Conservation (phyloP, 78 protist genomes). For the Dictyostelium brefeldianum region DNA sequence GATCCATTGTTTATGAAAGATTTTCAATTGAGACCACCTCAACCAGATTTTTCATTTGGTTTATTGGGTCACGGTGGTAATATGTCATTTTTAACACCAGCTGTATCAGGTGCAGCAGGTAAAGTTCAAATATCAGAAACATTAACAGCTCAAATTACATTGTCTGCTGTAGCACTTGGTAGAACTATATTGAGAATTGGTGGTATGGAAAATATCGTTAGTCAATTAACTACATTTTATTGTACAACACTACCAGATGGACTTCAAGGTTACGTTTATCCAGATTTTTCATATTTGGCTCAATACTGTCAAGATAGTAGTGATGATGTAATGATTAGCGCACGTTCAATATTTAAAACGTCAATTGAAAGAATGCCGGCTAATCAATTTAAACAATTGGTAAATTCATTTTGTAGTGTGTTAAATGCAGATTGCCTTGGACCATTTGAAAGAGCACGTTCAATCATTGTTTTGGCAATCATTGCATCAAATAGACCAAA, state of each 20-base stretch:
- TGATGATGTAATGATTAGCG: slow-evolving; percentile 68
- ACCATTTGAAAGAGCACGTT: slow-evolving; percentile 44
- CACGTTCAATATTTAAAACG: slow-evolving; percentile 49
- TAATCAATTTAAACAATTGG: slow-evolving; percentile 18
- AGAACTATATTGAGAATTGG: slow-evolving; percentile 52
- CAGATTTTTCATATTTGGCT: slow-evolving; percentile 59
- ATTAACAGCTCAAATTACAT: slow-evolving; percentile 62
- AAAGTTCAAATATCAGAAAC: slow-evolving; percentile 57
- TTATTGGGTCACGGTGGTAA: slow-evolving; percentile 70
- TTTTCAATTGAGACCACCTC: slow-evolving; percentile 73
- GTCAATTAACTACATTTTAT: slow-evolving; percentile 55
- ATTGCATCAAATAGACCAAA: slow-evolving; percentile 69
- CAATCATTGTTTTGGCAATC: slow-evolving; percentile 64
- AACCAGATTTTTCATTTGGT: slow-evolving; percentile 79
- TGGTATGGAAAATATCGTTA: slow-evolving; percentile 58
- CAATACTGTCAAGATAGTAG: slow-evolving; percentile 55
- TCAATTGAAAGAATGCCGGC: slow-evolving; percentile 63
- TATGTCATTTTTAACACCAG: slow-evolving; percentile 38
- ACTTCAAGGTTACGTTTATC: slow-evolving; percentile 51
- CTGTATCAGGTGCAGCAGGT: slow-evolving; percentile 21
- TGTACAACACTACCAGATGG: slow-evolving; percentile 62
- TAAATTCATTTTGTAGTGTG: background rate
- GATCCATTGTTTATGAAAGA: slow-evolving; percentile 73
- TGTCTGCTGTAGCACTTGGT: slow-evolving; percentile 56
- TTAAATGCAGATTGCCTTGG: slow-evolving; percentile 29